Conservation (phyloP, 441 rosid species). For the Pelargonium citronellum region DNA sequence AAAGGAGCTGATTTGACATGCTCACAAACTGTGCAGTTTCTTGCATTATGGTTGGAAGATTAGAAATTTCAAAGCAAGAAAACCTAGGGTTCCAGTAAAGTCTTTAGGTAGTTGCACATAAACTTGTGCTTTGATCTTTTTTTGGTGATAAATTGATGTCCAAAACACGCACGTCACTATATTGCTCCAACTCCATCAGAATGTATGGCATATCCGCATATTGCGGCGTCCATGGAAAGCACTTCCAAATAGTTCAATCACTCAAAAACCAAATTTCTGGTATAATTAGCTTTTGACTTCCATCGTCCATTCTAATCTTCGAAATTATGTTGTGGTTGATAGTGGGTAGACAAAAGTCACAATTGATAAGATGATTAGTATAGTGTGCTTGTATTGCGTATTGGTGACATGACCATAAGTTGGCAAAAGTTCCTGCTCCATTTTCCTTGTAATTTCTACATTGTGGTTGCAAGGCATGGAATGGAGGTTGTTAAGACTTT, state of each 20-base stretch:
- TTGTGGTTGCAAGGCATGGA: not conserved
- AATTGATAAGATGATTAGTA: constrained; percentile 13
- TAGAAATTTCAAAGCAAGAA: too few relatives aligned
- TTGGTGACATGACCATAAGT: not conserved
- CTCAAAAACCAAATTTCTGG: not conserved
- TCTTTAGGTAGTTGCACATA: not conserved
- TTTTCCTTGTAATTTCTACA: not conserved
- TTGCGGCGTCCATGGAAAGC: not conserved
- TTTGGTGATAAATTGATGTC: not conserved
- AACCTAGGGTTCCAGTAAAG: not conserved
- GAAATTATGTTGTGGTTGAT: constrained; percentile 16
- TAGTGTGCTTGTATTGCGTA: not conserved
- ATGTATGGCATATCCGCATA: not conserved
- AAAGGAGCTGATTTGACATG: too few relatives aligned
- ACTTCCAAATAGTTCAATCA: not conserved
- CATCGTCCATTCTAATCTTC: constrained; percentile 6
- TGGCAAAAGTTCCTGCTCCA: not conserved
- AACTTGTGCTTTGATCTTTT: not conserved
- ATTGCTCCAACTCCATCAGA: not conserved
- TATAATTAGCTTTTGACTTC: constrained; percentile 17
- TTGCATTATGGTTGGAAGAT: too few relatives aligned
- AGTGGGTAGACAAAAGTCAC: constrained; percentile 20
- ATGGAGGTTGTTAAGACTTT: constrained; percentile 9
- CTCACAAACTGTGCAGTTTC: too few relatives aligned
- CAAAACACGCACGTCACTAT: not conserved